Base-by-base conservation (phyloP, 768 basidiomycete genomes). In the Phaeotremella skinneri region DNA sequence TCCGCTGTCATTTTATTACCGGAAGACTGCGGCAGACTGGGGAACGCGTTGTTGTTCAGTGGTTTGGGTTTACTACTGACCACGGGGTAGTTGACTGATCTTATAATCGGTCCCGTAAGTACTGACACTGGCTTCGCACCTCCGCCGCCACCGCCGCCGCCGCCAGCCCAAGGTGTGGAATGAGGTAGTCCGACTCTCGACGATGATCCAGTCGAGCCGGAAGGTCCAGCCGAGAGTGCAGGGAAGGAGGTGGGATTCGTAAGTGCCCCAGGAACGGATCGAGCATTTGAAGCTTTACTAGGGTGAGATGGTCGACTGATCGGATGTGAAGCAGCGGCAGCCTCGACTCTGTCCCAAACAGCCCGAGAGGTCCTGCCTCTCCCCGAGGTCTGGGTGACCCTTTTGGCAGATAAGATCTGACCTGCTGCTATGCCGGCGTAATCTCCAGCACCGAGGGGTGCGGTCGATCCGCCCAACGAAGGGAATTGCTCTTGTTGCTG, bases 401-500 rank as follows among this genome's bases (percentile, higher is more conserved):
- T 83, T 73, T 92, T 91, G 32, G 87, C 89, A 66, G 88, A 89
- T 56, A 96, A 80, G 31, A 91, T 87, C 2, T 89, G 85, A 4
- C 90, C 91, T 25, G 86, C 84, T 2, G 89, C 81, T 61, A 92
- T 87, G 0, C 85, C 87, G 0, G 90, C 86, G 64, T 88, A 93
- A 43, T 85, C 85, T 9, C 72, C 74, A 16, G 72, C 52, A 29
- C 60, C 66, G 14, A 47, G 42, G 3, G 69, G 65, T 17, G 66
- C 56, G n/a, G 50, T 61, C 13, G 53, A 26, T 55, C 55, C 43
- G 17, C 62, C 67, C 3, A 92, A 81, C 49, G 90, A 86, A 0
- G 91, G 91, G 79, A 91, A 91, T 65, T 91, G 85, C 72, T 85
- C 84, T 20, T 85, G 87, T 85, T 89, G 88, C 88, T 91, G 61